These are phyloP conservation scores for Alternaria triticina DNA, from an alignment of 2,329 filamentous ascomycete genomes.

Conservation along the genomic window DNA sequence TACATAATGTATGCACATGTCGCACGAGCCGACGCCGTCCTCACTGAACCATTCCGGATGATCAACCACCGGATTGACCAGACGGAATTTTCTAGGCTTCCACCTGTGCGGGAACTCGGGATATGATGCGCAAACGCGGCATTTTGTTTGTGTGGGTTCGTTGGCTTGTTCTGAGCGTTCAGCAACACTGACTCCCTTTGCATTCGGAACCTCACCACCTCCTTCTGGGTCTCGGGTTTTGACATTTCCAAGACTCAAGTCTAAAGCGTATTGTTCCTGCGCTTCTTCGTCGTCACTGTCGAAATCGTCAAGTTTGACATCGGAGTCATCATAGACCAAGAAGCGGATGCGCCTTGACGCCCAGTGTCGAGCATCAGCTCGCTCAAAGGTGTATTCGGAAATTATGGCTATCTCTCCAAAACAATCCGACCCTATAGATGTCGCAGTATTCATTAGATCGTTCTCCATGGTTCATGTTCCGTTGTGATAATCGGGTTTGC, in stretches of 20 bases:
- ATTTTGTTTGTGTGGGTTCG: neutral
- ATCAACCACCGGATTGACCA: neutral
- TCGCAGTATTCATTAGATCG: neutral
- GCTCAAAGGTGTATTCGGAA: neutral
- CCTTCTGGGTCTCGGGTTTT: neutral
- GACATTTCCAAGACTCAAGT: neutral
- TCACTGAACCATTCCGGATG: neutral
- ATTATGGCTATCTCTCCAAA: neutral
- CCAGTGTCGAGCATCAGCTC: neutral
- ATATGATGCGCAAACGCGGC: neutral
- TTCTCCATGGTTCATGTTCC: neutral
- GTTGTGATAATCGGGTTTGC: neutral
- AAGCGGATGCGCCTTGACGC: neutral
- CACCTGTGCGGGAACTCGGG: neutral
- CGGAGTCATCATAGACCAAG: neutral
- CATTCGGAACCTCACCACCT: too few relatives aligned
- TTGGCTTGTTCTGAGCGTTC: neutral
- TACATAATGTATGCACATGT: neutral
- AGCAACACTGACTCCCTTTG: neutral
- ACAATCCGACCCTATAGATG: neutral
- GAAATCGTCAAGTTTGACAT: neutral
- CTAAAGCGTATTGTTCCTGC: neutral
- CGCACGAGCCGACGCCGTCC: neutral
- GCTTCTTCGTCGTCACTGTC: neutral
- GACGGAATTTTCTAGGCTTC: neutral